These are phyloP conservation scores for Hymenoscyphus occultus DNA, from an alignment of 2,329 filamentous ascomycete species.

Conservation along the genomic window DNA sequence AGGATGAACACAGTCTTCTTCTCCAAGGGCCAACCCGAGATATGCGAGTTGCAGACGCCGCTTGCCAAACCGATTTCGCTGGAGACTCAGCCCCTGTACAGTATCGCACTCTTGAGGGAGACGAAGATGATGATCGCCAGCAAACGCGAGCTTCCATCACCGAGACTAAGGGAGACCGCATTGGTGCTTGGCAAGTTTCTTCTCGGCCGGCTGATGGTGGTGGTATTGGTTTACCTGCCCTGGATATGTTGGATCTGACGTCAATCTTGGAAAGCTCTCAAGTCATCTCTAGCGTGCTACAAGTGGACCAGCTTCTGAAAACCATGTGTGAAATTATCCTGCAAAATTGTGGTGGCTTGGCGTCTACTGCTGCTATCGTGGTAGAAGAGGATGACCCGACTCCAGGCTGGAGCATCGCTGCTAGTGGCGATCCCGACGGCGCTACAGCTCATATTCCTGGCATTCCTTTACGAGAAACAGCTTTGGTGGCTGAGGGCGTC, in stretches of 20 bases:
- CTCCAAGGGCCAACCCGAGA: constrained; percentile 60
- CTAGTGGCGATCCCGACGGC: constrained; percentile 70
- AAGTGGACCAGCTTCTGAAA: constrained; percentile 71
- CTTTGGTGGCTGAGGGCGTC: constrained; percentile 72
- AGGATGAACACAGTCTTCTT: constrained; percentile 65
- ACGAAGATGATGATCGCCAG: constrained; percentile 39
- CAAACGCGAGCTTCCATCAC: constrained; percentile 37
- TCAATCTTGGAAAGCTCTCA: constrained; percentile 77
- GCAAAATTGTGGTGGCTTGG: constrained; percentile 69
- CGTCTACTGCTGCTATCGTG: constrained; percentile 69
- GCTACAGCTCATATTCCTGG: constrained; percentile 65
- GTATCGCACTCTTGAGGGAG: constrained; percentile 48
- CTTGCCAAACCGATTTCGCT: constrained; percentile 69
- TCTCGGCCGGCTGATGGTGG: constrained; percentile 51
- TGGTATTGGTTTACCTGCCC: constrained; percentile 63
- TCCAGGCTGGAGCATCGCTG: constrained; percentile 64
- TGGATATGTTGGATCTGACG: constrained; percentile 81
- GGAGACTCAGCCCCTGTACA: constrained; percentile 52
- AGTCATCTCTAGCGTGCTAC: constrained; percentile 71
- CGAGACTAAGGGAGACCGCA: constrained; percentile 55
- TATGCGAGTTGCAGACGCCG: constrained; percentile 58
- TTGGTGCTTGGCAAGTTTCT: constrained; percentile 61
- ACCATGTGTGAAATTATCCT: constrained; percentile 81
- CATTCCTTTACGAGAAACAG: constrained; percentile 61
- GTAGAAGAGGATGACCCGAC: constrained; percentile 61